Conservation (phyloP, 352 stramenopile genomes). For the Pythium grandisporangium region DNA sequence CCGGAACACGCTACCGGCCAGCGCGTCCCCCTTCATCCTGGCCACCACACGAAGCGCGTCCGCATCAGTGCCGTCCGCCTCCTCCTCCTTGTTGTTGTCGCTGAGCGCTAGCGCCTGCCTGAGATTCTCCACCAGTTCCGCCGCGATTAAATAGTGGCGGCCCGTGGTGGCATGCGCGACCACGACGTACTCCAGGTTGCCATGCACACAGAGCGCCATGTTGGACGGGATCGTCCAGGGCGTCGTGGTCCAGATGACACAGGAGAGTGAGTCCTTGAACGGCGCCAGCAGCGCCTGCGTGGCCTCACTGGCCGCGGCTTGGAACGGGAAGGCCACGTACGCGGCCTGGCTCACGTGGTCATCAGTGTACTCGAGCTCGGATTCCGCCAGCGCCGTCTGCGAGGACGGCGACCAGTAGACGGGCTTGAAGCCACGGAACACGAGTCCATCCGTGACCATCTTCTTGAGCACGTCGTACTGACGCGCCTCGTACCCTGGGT, state of each 20-base stretch:
- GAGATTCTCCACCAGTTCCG: slow-evolving; percentile 41
- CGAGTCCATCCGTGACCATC: slow-evolving; percentile 94
- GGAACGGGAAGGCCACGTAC: slow-evolving; percentile 87
- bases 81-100: slow-evolving; percentile 7
- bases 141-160: slow-evolving; percentile 55
- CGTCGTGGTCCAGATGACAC: slow-evolving; percentile 97
- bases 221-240: slow-evolving; percentile 99
- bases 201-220: slow-evolving; percentile 95
- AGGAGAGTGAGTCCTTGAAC: slow-evolving; percentile 34
- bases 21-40: slow-evolving; percentile 40
- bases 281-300: slow-evolving; percentile 19
- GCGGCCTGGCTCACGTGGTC: slow-evolving; percentile 95
- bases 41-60: slow-evolving; percentile 40
- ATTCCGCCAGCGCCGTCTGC: slow-evolving; percentile 95
- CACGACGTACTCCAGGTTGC: slow-evolving; percentile 91
- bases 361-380: slow-evolving; percentile 98
- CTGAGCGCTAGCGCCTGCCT: no score
- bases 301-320: slow-evolving; percentile 6
- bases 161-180: slow-evolving; percentile 33
- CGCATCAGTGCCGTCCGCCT: slow-evolving; percentile 2
- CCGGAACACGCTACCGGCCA: slow-evolving; percentile 61
- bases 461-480: slow-evolving; percentile 97
- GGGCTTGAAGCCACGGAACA: slow-evolving; percentile 97
- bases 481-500: slow-evolving; percentile 92
- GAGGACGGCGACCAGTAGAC: slow-evolving; percentile 98